phyloP scores from a whole-genome alignment of 225 moss, liverwort and hornwort genomes.

The Pseudoscleropodium purum region DNA sequence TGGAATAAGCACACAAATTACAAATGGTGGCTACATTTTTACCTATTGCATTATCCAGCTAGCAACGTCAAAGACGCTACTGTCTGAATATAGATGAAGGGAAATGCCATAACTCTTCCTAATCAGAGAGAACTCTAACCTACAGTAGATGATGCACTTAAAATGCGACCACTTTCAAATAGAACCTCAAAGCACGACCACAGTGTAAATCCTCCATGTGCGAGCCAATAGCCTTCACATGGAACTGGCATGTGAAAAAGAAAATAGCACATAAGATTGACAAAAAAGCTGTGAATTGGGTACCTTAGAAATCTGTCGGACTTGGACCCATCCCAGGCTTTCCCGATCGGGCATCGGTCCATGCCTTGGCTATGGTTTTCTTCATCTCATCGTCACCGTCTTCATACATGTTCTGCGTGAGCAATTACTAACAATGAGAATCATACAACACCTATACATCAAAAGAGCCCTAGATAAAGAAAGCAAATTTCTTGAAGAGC shows the following conservation, averaged over 20 bases:
- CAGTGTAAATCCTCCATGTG: neutral
- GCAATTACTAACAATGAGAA: neutral
- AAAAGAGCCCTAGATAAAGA: neutral
- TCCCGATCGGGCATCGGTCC: constrained; percentile 47
- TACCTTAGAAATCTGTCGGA: constrained; percentile 20
- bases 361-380: constrained; percentile 64
- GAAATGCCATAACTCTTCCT: neutral
- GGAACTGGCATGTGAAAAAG: neutral
- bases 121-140: neutral
- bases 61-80: neutral
- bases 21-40: neutral
- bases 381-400: constrained; percentile 64
- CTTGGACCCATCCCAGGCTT: neutral
- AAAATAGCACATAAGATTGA: neutral
- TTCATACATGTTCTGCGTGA: constrained; percentile 56
- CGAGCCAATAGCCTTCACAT: neutral
- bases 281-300: neutral
- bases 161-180: neutral
- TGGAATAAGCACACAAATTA: neutral
- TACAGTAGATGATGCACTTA: neutral
- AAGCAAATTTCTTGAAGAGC: neutral
- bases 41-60: neutral
- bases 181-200: neutral
- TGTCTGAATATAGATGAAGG: neutral
- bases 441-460: neutral